phyloP scores from a whole-genome alignment of 805 yeast species.

The Sugiyamaella marilandica region DNA sequence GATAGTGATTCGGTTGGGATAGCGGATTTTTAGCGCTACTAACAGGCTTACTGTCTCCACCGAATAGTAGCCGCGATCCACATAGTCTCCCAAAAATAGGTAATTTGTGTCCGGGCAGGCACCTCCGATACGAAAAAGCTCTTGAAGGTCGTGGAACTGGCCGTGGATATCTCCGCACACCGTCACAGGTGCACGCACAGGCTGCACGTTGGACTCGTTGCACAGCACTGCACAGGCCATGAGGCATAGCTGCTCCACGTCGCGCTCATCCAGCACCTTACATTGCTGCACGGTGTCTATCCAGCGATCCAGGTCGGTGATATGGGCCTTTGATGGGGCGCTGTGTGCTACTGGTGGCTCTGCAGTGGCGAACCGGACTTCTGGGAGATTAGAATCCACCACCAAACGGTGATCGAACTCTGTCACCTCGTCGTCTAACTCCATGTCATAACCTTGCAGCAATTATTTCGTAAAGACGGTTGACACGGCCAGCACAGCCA shows the following conservation, averaged over 20 bases:
- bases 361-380: not conserved
- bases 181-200: constrained; percentile 92
- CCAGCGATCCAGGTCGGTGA: constrained; percentile 73
- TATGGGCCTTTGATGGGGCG: not conserved
- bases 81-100: constrained; percentile 87
- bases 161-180: constrained; percentile 97
- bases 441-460: no score
- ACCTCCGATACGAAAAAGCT: constrained; percentile 88
- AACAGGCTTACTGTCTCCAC: constrained; percentile 87
- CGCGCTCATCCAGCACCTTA: constrained; percentile 74
- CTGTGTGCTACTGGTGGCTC: constrained; percentile 2
- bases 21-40: constrained; percentile 88
- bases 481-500: no score
- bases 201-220: constrained; percentile 89
- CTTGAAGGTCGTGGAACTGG: constrained; percentile 92
- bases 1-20: constrained; percentile 86
- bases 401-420: not conserved
- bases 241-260: constrained; percentile 73
- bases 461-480: no score
- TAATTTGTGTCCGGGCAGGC: constrained; percentile 90
- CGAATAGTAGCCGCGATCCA: constrained; percentile 81
- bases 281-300: constrained; percentile 73
- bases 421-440: not conserved
- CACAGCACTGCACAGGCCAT: constrained; percentile 79
- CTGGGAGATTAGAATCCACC: not conserved